Evolutionary conservation across 2,329 filamentous ascomycete genomes (phyloP).

Genomic region (Xylaria polymorpha): DNA sequence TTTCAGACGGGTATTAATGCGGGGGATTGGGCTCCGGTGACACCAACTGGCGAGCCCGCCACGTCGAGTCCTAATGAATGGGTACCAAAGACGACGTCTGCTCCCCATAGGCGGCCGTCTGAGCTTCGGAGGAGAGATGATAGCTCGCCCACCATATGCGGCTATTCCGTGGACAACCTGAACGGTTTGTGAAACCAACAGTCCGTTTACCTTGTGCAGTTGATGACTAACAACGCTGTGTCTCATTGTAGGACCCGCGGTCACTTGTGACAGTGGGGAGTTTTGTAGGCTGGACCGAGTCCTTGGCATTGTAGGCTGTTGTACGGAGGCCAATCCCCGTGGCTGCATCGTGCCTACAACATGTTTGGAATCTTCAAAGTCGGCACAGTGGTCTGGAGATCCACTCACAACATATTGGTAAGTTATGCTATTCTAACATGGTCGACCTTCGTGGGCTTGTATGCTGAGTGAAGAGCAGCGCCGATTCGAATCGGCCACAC

Average conservation of each 20-base stretch:
- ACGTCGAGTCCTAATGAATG: slow-evolving; percentile 44
- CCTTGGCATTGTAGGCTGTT: slow-evolving; percentile 46
- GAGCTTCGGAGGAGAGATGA: slow-evolving; percentile 45
- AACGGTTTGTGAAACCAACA: slow-evolving; percentile 41
- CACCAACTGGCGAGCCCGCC: slow-evolving; percentile 37
- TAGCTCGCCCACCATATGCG: slow-evolving; percentile 42
- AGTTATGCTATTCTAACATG: slow-evolving; percentile 30
- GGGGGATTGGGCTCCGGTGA: slow-evolving; percentile 48
- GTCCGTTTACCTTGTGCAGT: slow-evolving; percentile 26
- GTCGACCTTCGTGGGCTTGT: not conserved
- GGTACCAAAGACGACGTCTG: slow-evolving; percentile 48
- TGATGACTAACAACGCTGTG: slow-evolving; percentile 29
- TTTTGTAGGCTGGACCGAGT: slow-evolving; percentile 41
- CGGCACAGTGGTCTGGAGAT: slow-evolving; percentile 37
- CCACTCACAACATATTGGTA: slow-evolving; percentile 45
- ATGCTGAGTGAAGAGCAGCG: slow-evolving; percentile 42
- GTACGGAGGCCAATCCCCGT: slow-evolving; percentile 40
- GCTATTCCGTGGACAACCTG: slow-evolving; percentile 41
- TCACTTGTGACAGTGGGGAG: slow-evolving; percentile 41
- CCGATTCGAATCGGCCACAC: slow-evolving; percentile 41
- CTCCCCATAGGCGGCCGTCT: slow-evolving; percentile 41
- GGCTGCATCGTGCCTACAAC: slow-evolving; percentile 46
- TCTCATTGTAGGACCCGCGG: slow-evolving; percentile 41
- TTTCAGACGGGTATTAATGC: slow-evolving; percentile 39
- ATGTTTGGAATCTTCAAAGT: slow-evolving; percentile 45